Conservation (phyloP, 2,329 filamentous ascomycete species). For the Microdochium paspali region DNA sequence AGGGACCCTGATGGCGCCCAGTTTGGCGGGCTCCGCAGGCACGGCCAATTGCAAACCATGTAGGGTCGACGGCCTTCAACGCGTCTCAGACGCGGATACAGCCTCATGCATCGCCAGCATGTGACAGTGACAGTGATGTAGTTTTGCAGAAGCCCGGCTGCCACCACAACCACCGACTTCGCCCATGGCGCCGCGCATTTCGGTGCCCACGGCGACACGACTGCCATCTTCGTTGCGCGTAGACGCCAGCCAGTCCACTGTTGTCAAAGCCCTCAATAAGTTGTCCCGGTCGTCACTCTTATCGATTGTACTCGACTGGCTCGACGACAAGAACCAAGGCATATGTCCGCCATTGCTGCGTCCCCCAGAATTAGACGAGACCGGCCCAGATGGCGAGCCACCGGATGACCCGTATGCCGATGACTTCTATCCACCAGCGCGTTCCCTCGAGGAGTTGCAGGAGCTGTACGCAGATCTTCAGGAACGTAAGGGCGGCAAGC, state of each 20-base stretch:
- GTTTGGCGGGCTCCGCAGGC: neutral
- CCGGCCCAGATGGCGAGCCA: slow-evolving; percentile 30
- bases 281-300: slow-evolving; percentile 66
- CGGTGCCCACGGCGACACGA: slow-evolving; percentile 61
- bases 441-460: slow-evolving; percentile 56
- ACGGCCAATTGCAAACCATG: neutral
- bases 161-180: slow-evolving; percentile 2
- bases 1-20: too few relatives aligned
- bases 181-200: slow-evolving; percentile 43
- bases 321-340: slow-evolving; percentile 54
- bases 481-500: slow-evolving; percentile 48
- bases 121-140: neutral
- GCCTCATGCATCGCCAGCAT: neutral
- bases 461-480: slow-evolving; percentile 54
- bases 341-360: slow-evolving; percentile 51
- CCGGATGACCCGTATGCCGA: slow-evolving; percentile 47
- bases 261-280: slow-evolving; percentile 57
- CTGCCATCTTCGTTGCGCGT: slow-evolving; percentile 64
- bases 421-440: slow-evolving; percentile 60
- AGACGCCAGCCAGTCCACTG: slow-evolving; percentile 51
- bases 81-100: neutral
- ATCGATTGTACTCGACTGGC: slow-evolving; percentile 67
- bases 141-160: neutral
- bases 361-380: slow-evolving; percentile 18
- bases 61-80: neutral